phyloP scores from a whole-genome alignment of 441 rosid species.

The Brassica balearica region DNA sequence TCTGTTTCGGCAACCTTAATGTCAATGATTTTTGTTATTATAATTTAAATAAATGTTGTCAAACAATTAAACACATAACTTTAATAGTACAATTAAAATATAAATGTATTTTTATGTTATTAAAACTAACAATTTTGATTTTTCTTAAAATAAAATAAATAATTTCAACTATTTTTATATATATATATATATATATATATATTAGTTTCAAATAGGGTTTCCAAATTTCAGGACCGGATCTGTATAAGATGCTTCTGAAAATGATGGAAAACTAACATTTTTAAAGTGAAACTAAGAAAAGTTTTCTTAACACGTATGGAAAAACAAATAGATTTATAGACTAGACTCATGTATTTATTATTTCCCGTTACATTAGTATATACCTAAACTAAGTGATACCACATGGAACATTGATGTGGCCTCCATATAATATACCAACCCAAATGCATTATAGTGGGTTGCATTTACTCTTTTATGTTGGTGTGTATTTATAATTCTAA shows the following conservation, averaged over 20 bases:
- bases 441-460: constrained; percentile 11
- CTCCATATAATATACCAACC: constrained; percentile 41
- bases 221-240: no score
- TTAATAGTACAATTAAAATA: no score
- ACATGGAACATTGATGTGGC: constrained; percentile 46
- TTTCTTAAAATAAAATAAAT: no score
- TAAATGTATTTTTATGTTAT: no score
- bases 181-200: no score
- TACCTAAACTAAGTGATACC: constrained; percentile 24
- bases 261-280: constrained; percentile 10
- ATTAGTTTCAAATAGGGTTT: no score
- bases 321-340: constrained; percentile 6
- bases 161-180: no score
- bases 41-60: no score
- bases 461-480: constrained; percentile 25
- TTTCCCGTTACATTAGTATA: constrained; percentile 21
- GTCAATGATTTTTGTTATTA: no score
- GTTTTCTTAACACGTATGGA: constrained; percentile 18
- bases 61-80: no score
- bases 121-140: no score
- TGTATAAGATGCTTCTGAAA: neutral
- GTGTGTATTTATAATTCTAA: neutral
- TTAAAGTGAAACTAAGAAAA: neutral
- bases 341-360: constrained; percentile 17
- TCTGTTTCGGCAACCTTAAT: no score